A percentile compares a stretch with the other conserved stretches of the same genome.
Conservation (phyloP, 1,284 basidiomycete species). For the Phlebopus sp. region DNA sequence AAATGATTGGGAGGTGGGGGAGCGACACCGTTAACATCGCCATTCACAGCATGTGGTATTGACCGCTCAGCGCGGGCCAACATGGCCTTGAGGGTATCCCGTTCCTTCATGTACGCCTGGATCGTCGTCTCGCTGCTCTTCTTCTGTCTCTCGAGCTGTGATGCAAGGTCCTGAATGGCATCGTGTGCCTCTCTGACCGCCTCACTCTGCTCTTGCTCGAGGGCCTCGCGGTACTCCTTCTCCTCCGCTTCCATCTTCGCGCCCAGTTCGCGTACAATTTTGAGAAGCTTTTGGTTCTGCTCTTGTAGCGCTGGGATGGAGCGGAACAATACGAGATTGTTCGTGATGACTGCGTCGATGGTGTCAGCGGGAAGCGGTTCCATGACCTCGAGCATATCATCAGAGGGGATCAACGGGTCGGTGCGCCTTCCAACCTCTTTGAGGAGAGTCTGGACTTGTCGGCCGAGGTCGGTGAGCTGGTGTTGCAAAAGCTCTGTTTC, state of each 20-base stretch:
- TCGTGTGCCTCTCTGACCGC: slow-evolving; percentile 87
- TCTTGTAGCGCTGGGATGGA: slow-evolving; percentile 80
- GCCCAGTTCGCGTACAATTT: slow-evolving; percentile 79
- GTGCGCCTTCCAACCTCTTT: slow-evolving; percentile 79
- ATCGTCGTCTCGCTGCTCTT: slow-evolving; percentile 67
- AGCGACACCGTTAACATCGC: slow-evolving; percentile 31
- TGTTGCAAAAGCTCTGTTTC: slow-evolving; percentile 75
- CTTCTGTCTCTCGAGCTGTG: slow-evolving; percentile 71
- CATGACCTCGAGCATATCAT: slow-evolving; percentile 63
- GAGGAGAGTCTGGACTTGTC: slow-evolving; percentile 79
- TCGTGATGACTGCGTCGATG: slow-evolving; percentile 82
- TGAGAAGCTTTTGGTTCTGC: slow-evolving; percentile 88
- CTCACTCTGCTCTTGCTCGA: slow-evolving; percentile 72
- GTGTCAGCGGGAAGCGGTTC: slow-evolving; percentile 46
- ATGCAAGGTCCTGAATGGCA: slow-evolving; percentile 77
- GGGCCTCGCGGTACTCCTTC: slow-evolving; percentile 59
- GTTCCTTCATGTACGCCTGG: slow-evolving; percentile 81
- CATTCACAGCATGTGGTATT: slow-evolving; percentile 28
- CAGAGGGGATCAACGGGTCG: slow-evolving; percentile 76
- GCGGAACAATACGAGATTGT: slow-evolving; percentile 86
- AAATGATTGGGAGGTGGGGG: slow-evolving; percentile 27
- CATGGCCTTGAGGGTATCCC: slow-evolving; percentile 83
- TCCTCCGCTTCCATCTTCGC: slow-evolving; percentile 78
- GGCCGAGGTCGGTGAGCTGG: slow-evolving; percentile 83
- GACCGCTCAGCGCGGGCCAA: slow-evolving; percentile 48